A percentile compares a stretch with the other conserved stretches of the same genome.
Conservation (phyloP, 176 grass and related monocot species). For the Phragmites australis region DNA sequence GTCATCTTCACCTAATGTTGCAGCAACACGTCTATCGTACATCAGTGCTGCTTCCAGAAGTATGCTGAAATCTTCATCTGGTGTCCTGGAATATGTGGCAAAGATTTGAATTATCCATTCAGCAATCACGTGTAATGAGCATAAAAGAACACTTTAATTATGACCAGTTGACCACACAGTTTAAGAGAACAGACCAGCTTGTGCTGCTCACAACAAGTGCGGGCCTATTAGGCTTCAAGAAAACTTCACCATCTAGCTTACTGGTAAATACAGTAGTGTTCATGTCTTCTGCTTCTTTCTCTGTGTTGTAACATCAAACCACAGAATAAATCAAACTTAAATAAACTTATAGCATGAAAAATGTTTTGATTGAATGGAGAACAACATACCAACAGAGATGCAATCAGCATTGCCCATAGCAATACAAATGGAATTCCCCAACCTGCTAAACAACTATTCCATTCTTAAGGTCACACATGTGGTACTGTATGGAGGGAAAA, state of each 20-base stretch:
- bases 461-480: slow-evolving; percentile 37
- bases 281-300: slow-evolving; percentile 38
- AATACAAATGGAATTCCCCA: slow-evolving; percentile 62
- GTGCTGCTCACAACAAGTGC: slow-evolving; percentile 96
- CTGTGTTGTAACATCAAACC: slow-evolving; percentile 37
- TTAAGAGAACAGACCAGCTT: slow-evolving; percentile 75
- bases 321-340: slow-evolving; percentile 20
- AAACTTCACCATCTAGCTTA: slow-evolving; percentile 47
- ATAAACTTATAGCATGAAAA: slow-evolving; percentile 33
- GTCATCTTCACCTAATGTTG: slow-evolving; percentile 76
- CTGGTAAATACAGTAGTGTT: slow-evolving; percentile 52
- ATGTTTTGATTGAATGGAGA: slow-evolving; percentile 17
- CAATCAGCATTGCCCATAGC: slow-evolving; percentile 69
- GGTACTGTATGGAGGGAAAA: slow-evolving; percentile 21
- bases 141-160: slow-evolving; percentile 1
- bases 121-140: background rate
- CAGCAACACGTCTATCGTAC: slow-evolving; percentile 92
- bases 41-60: slow-evolving; percentile 95
- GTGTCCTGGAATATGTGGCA: slow-evolving; percentile 64
- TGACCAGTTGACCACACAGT: background rate
- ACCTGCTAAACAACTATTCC: slow-evolving; percentile 84
- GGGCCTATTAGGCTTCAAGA: slow-evolving; percentile 75
- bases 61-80: slow-evolving; percentile 96
- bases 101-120: slow-evolving; percentile 8
- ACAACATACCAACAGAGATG: slow-evolving; percentile 67